Percentiles rank a stretch among this genome's conserved stretches.
phyloP scores from a whole-genome alignment of 2,329 filamentous ascomycete species.

The Microdochium paspali region DNA sequence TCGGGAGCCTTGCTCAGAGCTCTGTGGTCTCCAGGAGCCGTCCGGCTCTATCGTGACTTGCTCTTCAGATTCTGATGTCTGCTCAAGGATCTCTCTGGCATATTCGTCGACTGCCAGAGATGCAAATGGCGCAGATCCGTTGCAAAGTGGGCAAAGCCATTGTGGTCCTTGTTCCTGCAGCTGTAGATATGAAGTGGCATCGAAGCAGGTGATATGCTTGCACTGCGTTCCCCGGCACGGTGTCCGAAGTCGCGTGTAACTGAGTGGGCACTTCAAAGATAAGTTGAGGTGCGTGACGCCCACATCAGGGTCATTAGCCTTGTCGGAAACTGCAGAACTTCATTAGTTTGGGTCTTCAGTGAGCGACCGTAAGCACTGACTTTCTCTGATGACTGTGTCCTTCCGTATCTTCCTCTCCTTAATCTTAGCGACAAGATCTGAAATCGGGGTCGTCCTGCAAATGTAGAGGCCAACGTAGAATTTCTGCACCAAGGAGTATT shows the following conservation, averaged over 20 bases:
- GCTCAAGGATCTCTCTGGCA: slow-evolving; percentile 75
- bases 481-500: slow-evolving; percentile 38
- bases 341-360: slow-evolving; percentile 1
- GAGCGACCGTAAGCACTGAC: slow-evolving; percentile 39
- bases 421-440: slow-evolving; percentile 61
- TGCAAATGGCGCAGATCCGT: slow-evolving; percentile 71
- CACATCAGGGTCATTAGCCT: slow-evolving; percentile 80
- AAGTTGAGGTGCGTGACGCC: slow-evolving; percentile 80
- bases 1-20: slow-evolving; percentile 3
- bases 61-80: slow-evolving; percentile 61
- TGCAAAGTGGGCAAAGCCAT: slow-evolving; percentile 94
- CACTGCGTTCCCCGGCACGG: slow-evolving; percentile 76
- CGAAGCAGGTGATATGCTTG: slow-evolving; percentile 89
- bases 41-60: slow-evolving; percentile 86
- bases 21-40: slow-evolving; percentile 55
- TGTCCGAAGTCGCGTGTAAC: slow-evolving; percentile 69
- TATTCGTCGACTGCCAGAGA: slow-evolving; percentile 81
- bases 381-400: slow-evolving; percentile 71
- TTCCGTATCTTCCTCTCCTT: slow-evolving; percentile 66
- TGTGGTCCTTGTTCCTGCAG: slow-evolving; percentile 93
- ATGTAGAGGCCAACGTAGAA: slow-evolving; percentile 66
- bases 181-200: slow-evolving; percentile 84
- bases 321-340: slow-evolving; percentile 55
- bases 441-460: slow-evolving; percentile 63
- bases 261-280: slow-evolving; percentile 87